Evolutionary conservation across 257 asterid genomes (phyloP), one percentile per base, ranked within the genome.

Genomic region (Solanum appendiculatum): DNA sequence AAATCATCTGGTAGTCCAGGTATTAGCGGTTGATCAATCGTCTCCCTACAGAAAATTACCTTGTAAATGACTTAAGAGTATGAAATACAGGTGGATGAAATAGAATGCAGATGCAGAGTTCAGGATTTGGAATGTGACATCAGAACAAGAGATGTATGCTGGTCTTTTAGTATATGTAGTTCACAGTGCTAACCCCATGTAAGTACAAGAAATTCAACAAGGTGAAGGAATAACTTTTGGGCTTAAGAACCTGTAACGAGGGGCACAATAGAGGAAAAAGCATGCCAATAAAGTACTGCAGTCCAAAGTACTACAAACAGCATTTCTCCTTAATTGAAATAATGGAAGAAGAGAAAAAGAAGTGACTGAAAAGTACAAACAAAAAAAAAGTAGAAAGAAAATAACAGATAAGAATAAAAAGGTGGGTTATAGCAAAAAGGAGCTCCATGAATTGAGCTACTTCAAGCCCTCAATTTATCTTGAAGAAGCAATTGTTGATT

Each of bases 1-100:
- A 81, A 81, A 81, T 81, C 85, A 81, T 81, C 85, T 3, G 85
- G 85, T 20, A 81, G 39, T 81, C 69, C 85, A 81, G 85, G 69
- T 81, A 81, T 81, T 20, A 81, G n/a, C 0, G 69, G 31, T 48
- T 81, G 85, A 31, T 48, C 31, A 48, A 9, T 48, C 7, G 46
- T 48, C 69, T 20, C 31, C 85, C 85, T 81, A 33, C 31, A 48
- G 69, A 48, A 81, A 33, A 29, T 31, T 81, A 81, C 42, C 31
- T 48, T 27, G 4, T 54, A 48, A 48, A 48, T 81, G 85, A 48
- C 39, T 48, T 14, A 29, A 42, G 27, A 10, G 68, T 81, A 81
- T 31, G 66, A 31, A 20, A 81, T 48, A 81, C 69, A 81, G 31
- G 40, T 81, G 68, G 58, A 81, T 10, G 85, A 81, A 81, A 48